Base-by-base conservation (phyloP, 2,329 filamentous ascomycete species). In the Cladosporium sp. region DNA sequence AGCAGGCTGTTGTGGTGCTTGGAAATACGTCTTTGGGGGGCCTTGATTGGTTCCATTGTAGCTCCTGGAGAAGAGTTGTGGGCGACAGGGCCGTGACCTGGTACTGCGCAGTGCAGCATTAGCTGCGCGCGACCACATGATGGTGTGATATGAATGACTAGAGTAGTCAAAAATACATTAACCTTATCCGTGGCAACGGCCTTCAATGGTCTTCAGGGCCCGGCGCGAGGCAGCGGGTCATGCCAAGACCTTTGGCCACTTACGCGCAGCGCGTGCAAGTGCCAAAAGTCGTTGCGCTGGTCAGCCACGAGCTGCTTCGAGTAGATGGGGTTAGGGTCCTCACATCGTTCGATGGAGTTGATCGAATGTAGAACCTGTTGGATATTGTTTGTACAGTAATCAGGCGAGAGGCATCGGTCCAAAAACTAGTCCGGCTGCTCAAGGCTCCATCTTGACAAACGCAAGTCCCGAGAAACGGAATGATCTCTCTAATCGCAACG, bases 1-100 rank as follows among this genome's bases (percentile, higher is more conserved):
- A 12, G 61, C 62, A 12, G 61, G 63, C 55, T 60, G 63, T 40
- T 62, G 65, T 19, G 68, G 68, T 51, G 61, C 63, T 37, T 70
- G 66, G 47, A 71, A 71, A 55, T 71, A 71, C 6, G 69, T 71
- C 20, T 64, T 67, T 22, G 68, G 67, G 8, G 62, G 63, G 30
- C 49, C 62, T 60, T 59, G 62, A 9, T 56, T 52, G n/a, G 62
- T 55, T 45, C 60, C 60, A 42, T 66, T 65, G 60, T 64, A 64
- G 25, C 58, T 61, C 49, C 66, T 62, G 6, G 61, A 60, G 61
- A 64, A 63, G 12, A 63, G 61, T 34, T 43, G 55, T 15, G 45
- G 64, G 51, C 60, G 58, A 17, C 52, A 50, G n/a, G 43, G 25
- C 15, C 51, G 43, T 19, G 55, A 20, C 9, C 58, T 40, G 25